Percentiles rank a stretch among this genome's conserved stretches.
Conservation (phyloP, 2,329 filamentous ascomycete species). For the Teratosphaeria gauchensis region DNA sequence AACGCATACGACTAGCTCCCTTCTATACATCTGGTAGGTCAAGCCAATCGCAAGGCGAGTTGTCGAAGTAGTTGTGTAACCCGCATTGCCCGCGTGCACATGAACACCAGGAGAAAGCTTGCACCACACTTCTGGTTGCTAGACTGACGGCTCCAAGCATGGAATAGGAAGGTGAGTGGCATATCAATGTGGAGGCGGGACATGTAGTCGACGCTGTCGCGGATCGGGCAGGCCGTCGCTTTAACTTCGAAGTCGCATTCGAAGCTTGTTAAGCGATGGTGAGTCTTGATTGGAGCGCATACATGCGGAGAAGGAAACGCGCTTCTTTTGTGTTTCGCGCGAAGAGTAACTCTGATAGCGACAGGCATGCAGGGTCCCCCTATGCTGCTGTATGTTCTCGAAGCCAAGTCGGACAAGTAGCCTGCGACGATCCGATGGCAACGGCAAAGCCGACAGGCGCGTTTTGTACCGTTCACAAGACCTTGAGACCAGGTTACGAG, state of each 20-base stretch:
- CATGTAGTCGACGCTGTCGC: background rate
- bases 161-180: background rate
- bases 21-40: background rate
- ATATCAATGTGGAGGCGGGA: background rate
- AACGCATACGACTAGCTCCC: background rate
- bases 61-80: background rate
- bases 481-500: background rate
- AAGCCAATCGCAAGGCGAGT: background rate
- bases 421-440: background rate
- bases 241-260: background rate
- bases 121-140: background rate
- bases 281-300: background rate
- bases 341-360: background rate
- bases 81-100: background rate
- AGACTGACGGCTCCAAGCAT: background rate
- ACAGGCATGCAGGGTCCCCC: background rate
- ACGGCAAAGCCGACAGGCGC: background rate
- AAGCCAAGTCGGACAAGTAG: background rate
- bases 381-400: background rate
- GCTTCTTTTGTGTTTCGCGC: background rate
- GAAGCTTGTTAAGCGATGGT: background rate
- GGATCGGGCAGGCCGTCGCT: background rate
- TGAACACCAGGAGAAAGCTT: background rate
- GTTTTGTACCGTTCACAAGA: background rate
- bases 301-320: background rate